phyloP scores from a whole-genome alignment of 2,329 filamentous ascomycete genomes.

The Pseudogymnoascus sp. region DNA sequence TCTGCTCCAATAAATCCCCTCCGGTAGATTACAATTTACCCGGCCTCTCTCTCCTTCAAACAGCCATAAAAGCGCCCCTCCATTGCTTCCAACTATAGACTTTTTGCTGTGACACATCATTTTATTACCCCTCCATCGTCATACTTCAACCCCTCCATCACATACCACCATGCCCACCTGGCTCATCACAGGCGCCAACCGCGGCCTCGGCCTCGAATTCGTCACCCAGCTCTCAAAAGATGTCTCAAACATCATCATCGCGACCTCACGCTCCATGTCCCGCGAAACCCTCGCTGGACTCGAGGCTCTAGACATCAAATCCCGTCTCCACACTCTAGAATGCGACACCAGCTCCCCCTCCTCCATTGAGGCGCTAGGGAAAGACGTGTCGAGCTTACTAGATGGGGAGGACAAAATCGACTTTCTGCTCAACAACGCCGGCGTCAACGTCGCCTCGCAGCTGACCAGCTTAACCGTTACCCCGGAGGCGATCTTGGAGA shows the following conservation, averaged over 20 bases:
- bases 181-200: constrained; percentile 21
- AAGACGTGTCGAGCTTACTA: constrained; percentile 27
- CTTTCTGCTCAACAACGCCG: constrained; percentile 35
- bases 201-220: constrained; percentile 21
- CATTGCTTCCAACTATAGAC: neutral
- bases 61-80: neutral
- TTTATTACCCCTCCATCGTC: neutral
- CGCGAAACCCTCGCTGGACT: constrained; percentile 24
- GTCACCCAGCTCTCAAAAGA: constrained; percentile 23
- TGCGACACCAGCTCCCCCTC: constrained; percentile 33
- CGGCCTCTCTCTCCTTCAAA: neutral
- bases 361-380: constrained; percentile 30
- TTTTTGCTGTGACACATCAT: neutral
- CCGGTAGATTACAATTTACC: neutral
- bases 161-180: constrained; percentile 1
- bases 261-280: constrained; percentile 30
- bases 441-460: constrained; percentile 32
- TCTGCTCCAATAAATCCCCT: neutral
- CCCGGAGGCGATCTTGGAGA: constrained; percentile 30
- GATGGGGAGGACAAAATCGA: constrained; percentile 31
- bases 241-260: constrained; percentile 32
- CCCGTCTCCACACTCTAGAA: constrained; percentile 32
- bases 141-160: neutral
- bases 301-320: constrained; percentile 21
- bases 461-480: constrained; percentile 35